These are phyloP conservation scores for Calocybe gangraenosa DNA, from an alignment of 768 basidiomycete genomes.

Conservation along the genomic window DNA sequence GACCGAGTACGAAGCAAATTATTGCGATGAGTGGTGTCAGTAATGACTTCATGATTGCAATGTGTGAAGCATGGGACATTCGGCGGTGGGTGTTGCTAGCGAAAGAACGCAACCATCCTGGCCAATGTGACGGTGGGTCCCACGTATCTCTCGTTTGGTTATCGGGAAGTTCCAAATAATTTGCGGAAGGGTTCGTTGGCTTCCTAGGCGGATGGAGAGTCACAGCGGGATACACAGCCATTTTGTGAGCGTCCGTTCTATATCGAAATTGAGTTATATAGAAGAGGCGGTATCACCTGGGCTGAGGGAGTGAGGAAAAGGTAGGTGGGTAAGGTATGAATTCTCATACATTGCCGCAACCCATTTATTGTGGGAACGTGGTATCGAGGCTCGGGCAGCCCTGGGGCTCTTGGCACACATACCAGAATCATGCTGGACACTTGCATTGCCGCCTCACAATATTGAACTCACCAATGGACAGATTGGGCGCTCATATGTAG, in stretches of 20 bases:
- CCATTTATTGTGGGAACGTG: too few relatives aligned
- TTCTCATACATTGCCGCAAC: too few relatives aligned
- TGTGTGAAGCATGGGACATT: not conserved
- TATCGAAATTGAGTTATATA: too few relatives aligned
- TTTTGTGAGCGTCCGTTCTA: not conserved
- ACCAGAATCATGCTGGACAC: too few relatives aligned
- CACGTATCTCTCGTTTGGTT: not conserved
- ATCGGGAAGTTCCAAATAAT: not conserved
- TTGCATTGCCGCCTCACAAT: too few relatives aligned
- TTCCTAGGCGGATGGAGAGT: not conserved
- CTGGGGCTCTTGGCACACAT: too few relatives aligned
- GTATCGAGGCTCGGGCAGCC: too few relatives aligned
- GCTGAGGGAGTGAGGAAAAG: too few relatives aligned
- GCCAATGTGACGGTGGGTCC: not conserved
- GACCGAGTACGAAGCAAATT: not conserved
- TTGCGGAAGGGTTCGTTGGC: not conserved
- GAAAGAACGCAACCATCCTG: not conserved
- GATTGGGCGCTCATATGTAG: too few relatives aligned
- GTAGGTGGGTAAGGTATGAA: too few relatives aligned
- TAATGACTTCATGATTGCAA: not conserved
- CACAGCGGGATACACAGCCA: not conserved
- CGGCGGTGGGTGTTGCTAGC: not conserved
- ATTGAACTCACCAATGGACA: too few relatives aligned
- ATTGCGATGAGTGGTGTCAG: not conserved
- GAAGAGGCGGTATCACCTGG: too few relatives aligned